Conservation (phyloP, 331 rosid genomes). For the Phaseolus coccineus region DNA sequence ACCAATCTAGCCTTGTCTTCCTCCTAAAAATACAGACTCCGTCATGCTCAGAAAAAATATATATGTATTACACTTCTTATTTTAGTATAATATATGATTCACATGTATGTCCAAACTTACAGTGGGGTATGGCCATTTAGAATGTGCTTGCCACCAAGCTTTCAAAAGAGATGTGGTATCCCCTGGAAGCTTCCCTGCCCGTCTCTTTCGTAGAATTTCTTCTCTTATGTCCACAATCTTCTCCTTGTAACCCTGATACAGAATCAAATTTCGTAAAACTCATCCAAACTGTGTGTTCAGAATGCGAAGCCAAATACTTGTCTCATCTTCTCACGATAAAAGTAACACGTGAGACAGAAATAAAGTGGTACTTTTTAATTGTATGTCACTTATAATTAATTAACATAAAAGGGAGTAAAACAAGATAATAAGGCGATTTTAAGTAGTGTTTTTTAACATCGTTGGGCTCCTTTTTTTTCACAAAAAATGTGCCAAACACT, state of each 20-base stretch:
- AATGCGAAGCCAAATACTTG: background rate
- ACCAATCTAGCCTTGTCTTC: constrained; percentile 96
- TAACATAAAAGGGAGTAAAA: background rate
- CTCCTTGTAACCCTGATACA: constrained; percentile 82
- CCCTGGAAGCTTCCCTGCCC: constrained; percentile 96
- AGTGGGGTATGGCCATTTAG: constrained; percentile 99
- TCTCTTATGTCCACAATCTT: constrained; percentile 95
- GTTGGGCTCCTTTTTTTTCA: background rate
- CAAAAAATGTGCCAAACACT: background rate
- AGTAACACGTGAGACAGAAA: background rate
- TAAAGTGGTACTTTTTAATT: too few species aligned
- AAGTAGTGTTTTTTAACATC: background rate
- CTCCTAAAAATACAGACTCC: constrained; percentile 58
- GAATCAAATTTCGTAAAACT: background rate
- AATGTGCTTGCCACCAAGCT: constrained; percentile 98
- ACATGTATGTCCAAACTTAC: constrained; percentile 49
- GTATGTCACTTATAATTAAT: background rate
- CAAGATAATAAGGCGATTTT: background rate
- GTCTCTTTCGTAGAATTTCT: constrained; percentile 90
- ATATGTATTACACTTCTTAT: too few species aligned
- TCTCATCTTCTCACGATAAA: background rate
- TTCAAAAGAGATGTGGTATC: constrained; percentile 93
- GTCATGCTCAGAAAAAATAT: background rate
- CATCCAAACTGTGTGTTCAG: background rate
- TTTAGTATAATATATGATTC: too few species aligned